phyloP scores from a whole-genome alignment of 108 stramenopile species.

The Fistulifera pelliculosa region DNA sequence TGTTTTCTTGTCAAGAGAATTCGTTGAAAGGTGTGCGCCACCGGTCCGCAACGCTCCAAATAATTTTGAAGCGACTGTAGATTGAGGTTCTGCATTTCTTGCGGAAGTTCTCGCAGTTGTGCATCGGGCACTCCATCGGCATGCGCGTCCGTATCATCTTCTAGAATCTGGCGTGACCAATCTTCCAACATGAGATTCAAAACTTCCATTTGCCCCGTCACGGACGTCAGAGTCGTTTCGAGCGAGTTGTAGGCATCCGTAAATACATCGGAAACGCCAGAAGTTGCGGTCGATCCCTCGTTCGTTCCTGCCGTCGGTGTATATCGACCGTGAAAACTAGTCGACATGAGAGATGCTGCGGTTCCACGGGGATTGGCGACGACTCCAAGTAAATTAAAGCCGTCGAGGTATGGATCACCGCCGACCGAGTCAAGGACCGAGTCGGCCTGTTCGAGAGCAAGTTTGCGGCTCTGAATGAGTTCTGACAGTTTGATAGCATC shows the following conservation, averaged over 20 bases:
- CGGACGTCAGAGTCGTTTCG: conserved; percentile 32
- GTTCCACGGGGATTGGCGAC: conserved; percentile 63
- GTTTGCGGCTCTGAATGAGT: no score
- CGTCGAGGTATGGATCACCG: conserved; percentile 51
- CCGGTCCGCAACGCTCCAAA: conserved; percentile 25
- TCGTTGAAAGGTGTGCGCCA: conserved; percentile 25
- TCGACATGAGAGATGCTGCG: background rate
- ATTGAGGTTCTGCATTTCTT: conserved; percentile 19
- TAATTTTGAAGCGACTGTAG: conserved; percentile 26
- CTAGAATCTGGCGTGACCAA: conserved; percentile 32
- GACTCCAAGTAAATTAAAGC: conserved; percentile 76
- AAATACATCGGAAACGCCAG: conserved; percentile 16
- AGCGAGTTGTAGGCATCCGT: conserved; percentile 30
- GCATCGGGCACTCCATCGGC: conserved; percentile 5
- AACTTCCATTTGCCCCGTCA: conserved; percentile 42
- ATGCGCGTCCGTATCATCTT: conserved; percentile 19
- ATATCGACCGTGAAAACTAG: conserved; percentile 3
- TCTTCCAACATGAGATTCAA: conserved; percentile 38
- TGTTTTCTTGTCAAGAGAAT: conserved; percentile 4
- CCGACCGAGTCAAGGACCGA: conserved; percentile 15
- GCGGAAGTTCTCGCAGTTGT: conserved; percentile 20
- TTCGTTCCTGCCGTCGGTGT: background rate
- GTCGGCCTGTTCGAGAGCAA: conserved; percentile 17
- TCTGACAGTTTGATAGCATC: no score
- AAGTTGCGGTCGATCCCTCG: conserved; percentile 3